phyloP scores from a whole-genome alignment of 129 eudicot genomes.

The Saposhnikovia divaricata region DNA sequence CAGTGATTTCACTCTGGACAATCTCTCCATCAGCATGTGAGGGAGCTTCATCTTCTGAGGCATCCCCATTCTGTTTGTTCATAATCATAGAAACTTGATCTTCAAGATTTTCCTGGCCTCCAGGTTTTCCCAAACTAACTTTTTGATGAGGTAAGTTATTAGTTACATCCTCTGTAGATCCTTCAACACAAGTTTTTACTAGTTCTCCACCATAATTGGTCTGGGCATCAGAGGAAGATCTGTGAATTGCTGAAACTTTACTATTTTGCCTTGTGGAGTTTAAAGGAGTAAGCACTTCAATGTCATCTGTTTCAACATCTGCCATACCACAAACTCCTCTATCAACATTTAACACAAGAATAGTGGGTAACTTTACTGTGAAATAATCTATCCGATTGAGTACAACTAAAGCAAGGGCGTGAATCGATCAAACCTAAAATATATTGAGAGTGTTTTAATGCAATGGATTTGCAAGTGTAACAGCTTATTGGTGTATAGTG shows the following conservation, averaged over 20 bases:
- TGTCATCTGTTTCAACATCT: conserved; percentile 11
- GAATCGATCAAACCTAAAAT: neutral
- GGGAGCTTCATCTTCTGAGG: conserved; percentile 10
- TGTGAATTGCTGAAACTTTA: conserved; percentile 1
- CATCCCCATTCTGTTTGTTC: conserved; percentile 4
- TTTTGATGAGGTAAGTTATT: conserved; percentile 14
- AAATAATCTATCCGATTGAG: neutral
- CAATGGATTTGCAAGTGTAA: neutral
- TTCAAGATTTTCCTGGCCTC: conserved; percentile 1
- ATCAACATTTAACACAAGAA: conserved; percentile 1
- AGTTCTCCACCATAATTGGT: neutral
- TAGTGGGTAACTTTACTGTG: neutral
- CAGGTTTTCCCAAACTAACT: conserved; percentile 13
- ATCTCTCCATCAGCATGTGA: conserved; percentile 6
- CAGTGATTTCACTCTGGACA: neutral
- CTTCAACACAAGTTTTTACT: neutral
- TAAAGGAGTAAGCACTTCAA: conserved; percentile 10
- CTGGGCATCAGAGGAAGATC: conserved; percentile 4
- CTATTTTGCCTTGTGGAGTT: too few relatives aligned
- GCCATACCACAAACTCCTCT: conserved; percentile 11
- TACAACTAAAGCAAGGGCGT: neutral
- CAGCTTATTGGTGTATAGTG: neutral
- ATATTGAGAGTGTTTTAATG: neutral
- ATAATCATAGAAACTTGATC: neutral
- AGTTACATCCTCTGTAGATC: conserved; percentile 3